These are phyloP conservation scores for Striga hermonthica DNA, from an alignment of 305 asterid species.

Conservation along the genomic window DNA sequence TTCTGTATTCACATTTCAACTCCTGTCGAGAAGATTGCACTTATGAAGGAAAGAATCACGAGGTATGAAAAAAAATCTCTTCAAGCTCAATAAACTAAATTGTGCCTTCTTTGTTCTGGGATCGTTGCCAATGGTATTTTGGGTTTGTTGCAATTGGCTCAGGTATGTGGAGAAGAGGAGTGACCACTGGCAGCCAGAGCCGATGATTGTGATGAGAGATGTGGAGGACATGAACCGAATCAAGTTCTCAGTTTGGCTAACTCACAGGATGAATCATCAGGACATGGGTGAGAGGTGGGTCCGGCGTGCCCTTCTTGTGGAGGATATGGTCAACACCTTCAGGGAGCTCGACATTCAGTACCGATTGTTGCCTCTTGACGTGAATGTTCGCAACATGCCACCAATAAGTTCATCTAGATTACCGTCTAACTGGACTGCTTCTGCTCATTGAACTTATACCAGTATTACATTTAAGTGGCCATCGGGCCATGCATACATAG, in stretches of 20 bases:
- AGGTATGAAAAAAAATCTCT: constrained; percentile 45
- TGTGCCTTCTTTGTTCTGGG: no score
- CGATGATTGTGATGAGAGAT: constrained; percentile 68
- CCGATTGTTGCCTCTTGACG: constrained; percentile 63
- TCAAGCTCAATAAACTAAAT: no score
- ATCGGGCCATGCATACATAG: no score
- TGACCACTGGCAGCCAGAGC: constrained; percentile 74
- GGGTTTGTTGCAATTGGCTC: constrained; percentile 7
- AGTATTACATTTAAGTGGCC: background rate
- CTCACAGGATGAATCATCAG: constrained; percentile 69
- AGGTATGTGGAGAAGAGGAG: constrained; percentile 61
- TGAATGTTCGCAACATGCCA: constrained; percentile 63
- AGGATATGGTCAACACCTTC: constrained; percentile 66
- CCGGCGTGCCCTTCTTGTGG: constrained; percentile 63
- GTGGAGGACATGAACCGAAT: constrained; percentile 76
- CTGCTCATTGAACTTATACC: constrained; percentile 28
- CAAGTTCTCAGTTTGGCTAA: constrained; percentile 68
- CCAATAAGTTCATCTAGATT: constrained; percentile 43
- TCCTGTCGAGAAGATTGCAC: constrained; percentile 58
- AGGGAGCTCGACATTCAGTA: constrained; percentile 75
- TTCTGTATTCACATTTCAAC: constrained; percentile 75
- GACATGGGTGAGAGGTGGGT: constrained; percentile 84
- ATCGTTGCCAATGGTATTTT: no score
- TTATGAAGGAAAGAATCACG: constrained; percentile 66
- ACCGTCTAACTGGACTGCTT: constrained; percentile 64